Base-by-base conservation (phyloP, 1,284 basidiomycete genomes). In the Trichosporon inkin region DNA sequence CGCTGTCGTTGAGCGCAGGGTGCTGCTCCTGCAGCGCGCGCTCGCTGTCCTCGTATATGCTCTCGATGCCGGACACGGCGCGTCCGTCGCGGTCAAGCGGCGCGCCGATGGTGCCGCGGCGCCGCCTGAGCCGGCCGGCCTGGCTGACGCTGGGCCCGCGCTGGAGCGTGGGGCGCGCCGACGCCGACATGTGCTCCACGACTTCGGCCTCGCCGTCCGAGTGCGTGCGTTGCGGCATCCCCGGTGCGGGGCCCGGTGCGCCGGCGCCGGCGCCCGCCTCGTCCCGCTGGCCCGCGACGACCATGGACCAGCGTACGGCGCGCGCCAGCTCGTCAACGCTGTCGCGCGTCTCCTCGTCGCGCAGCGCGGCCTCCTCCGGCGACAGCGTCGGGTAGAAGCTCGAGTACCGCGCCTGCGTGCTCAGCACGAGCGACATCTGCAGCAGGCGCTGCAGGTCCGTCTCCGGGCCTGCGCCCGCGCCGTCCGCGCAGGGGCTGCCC, bases 11-110 rank as follows among this genome's bases (percentile, higher is more conserved):
- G 22, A 49, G 44, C 4, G 44, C 44, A 16, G 44, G 44, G 24
- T 49, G 44, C 24, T 49, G 44, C n/a, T 49, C 44, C 44, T 49
- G 24, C 24, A 49, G 11, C 44, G 24, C 28, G 22, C 28, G 44
- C 44, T 49, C 44, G 44, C 14, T 49, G 44, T 49, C 44, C 16
- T 49, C 44, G 24, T 49, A 49, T 17, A 49, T 49, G 14, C 44
- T 49, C 44, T 49, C 83, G 4, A 86, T 85, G 67, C 83, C 76
- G 13, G 81, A 35, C 14, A 20, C 40, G 22, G 53, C 49, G 22
- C 16, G 19, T 56, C 84, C 82, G 64, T 82, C 84, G 53, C 83
- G 80, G 36, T 64, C 68, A 10, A 66, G 53, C 17, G 70, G 61
- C 24, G 75, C 74, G 62, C 75, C 75, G 55, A 77, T 74, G 5